These are phyloP conservation scores for Avena atlantica DNA, from an alignment of 176 grass and related monocot species.

Conservation along the genomic window DNA sequence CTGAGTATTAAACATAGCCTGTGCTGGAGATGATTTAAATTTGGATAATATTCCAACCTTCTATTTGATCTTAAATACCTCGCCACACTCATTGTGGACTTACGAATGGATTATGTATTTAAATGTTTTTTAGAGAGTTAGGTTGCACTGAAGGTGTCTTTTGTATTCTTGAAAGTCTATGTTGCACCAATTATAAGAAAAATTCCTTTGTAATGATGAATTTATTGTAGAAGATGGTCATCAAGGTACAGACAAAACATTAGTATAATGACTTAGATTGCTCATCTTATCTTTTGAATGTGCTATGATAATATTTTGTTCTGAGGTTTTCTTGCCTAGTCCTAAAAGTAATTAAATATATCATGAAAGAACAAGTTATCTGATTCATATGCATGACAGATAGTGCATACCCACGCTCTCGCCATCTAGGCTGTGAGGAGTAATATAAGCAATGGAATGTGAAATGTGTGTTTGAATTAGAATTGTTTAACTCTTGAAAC, in stretches of 20 bases:
- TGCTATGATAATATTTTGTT: not conserved
- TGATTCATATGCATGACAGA: not conserved
- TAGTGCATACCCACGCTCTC: not conserved
- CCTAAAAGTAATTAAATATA: not conserved
- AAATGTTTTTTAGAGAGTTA: constrained; percentile 1
- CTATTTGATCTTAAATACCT: not conserved
- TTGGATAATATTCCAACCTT: not conserved
- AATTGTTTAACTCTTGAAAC: not conserved
- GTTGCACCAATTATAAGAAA: constrained; percentile 20
- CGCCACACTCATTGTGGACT: not conserved
- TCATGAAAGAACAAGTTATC: not conserved
- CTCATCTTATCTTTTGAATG: not conserved
- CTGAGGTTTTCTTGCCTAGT: not conserved
- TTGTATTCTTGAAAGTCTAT: not conserved
- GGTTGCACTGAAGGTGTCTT: not conserved
- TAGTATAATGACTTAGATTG: constrained; percentile 1
- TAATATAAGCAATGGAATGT: not conserved
- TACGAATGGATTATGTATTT: not conserved
- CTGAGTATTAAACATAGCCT: constrained; percentile 1
- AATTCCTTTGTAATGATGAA: not conserved
- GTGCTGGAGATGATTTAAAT: not conserved
- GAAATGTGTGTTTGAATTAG: not conserved
- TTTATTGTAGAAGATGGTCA: constrained; percentile 2
- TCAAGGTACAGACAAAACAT: not conserved
- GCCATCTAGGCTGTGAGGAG: constrained; percentile 6